Conservation (phyloP, 768 basidiomycete genomes). For the Aureoboletus auriporus region DNA sequence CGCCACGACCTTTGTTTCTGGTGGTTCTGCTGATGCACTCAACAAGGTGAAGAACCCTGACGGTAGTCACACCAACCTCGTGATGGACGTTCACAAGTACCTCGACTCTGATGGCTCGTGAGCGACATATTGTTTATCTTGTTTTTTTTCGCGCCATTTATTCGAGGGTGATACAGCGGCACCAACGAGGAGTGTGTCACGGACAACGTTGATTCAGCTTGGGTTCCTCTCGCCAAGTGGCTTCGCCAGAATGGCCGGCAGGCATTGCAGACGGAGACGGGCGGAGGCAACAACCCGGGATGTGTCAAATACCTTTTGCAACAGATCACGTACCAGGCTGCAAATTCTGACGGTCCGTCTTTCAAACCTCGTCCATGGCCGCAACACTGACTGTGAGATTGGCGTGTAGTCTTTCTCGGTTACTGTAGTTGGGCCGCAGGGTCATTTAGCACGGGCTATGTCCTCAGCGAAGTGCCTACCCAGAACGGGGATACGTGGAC, state of each 20-base stretch:
- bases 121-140: constrained; percentile 13
- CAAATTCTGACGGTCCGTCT: constrained; percentile 44
- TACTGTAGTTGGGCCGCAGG: constrained; percentile 60
- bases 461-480: constrained; percentile 32
- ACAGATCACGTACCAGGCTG: constrained; percentile 43
- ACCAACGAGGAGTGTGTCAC: constrained; percentile 47
- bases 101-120: constrained; percentile 51
- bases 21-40: constrained; percentile 48
- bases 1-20: constrained; percentile 47
- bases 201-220: constrained; percentile 47
- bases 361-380: background rate
- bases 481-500: constrained; percentile 28
- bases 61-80: constrained; percentile 40
- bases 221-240: constrained; percentile 46
- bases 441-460: constrained; percentile 40
- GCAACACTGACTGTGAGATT: background rate
- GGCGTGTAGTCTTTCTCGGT: constrained; percentile 43
- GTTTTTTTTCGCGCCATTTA: background rate
- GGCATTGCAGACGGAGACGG: constrained; percentile 59
- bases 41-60: constrained; percentile 43
- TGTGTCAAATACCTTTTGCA: constrained; percentile 45
- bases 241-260: constrained; percentile 47
- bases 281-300: constrained; percentile 49
- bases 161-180: constrained; percentile 22
- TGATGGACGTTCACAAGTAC: constrained; percentile 65